Conservation (phyloP, 257 asterid species). For the Anisodus tanguticus region DNA sequence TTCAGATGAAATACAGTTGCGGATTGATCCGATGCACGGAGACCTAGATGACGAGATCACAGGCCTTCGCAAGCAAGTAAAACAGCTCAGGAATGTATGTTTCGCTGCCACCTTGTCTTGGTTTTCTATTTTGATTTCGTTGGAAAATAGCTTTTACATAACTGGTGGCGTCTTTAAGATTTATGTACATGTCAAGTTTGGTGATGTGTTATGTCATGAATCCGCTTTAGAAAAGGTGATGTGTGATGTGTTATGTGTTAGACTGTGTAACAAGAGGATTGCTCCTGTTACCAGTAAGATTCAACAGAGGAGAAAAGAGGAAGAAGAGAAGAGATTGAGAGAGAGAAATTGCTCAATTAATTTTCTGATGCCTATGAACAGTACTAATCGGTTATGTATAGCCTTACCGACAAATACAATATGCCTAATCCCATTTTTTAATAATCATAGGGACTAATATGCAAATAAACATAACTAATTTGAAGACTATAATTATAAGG, state of each 20-base stretch:
- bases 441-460: no score
- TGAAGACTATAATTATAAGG: no score
- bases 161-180: background rate
- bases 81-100: constrained; percentile 69
- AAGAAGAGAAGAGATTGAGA: no score
- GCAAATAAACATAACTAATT: no score
- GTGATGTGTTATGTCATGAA: background rate
- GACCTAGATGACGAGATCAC: constrained; percentile 79
- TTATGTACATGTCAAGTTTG: background rate
- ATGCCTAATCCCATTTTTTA: no score
- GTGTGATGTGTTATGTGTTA: background rate
- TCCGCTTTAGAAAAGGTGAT: background rate
- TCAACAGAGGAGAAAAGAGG: no score
- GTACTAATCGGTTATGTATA: no score
- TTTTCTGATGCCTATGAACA: no score
- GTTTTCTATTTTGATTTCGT: constrained; percentile 26
- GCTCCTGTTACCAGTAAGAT: no score
- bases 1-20: constrained; percentile 81
- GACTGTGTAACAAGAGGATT: background rate
- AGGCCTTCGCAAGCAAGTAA: constrained; percentile 89
- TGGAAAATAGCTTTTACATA: background rate
- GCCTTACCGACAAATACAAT: no score
- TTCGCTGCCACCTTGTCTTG: background rate
- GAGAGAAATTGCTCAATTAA: no score
- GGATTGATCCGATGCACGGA: constrained; percentile 77